Percentiles rank a stretch among this genome's conserved stretches.
Conservation (phyloP, 768 basidiomycete species). For the Macrolepiota fuliginosa region DNA sequence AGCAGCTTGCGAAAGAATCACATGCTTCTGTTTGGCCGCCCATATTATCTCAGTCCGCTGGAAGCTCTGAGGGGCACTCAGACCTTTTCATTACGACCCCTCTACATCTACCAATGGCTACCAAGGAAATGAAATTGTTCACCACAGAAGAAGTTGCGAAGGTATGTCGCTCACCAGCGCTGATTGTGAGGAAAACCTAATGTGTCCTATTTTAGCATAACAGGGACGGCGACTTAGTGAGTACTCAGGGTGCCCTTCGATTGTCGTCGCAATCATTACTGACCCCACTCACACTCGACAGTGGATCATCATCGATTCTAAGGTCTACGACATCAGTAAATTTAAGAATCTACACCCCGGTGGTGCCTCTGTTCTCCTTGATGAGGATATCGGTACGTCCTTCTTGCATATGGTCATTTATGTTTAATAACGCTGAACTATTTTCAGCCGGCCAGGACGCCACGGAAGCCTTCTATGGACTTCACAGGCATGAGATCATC, state of each 20-base stretch:
- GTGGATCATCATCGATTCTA: conserved; percentile 87
- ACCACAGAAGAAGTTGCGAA: conserved; percentile 43
- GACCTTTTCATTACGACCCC: background rate
- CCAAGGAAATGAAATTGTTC: conserved; percentile 34
- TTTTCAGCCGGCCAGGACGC: conserved; percentile 81
- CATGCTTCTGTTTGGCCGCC: conserved; percentile 5
- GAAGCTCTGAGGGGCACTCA: background rate
- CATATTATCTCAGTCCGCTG: conserved; percentile 1
- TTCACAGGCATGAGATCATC: conserved; percentile 89
- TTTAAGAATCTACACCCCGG: conserved; percentile 89
- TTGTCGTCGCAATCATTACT: conserved; percentile 30
- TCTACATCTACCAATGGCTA: conserved; percentile 24
- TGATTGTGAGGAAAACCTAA: conserved; percentile 5
- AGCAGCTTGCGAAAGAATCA: conserved; percentile 10
- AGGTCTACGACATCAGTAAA: conserved; percentile 79
- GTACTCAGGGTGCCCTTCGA: conserved; percentile 2
- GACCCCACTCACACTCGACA: conserved; percentile 20
- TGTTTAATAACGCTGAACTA: background rate
- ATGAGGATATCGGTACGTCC: conserved; percentile 69
- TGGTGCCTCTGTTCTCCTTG: conserved; percentile 72
- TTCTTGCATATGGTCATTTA: background rate
- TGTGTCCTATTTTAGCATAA: conserved; percentile 55
- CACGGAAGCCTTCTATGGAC: conserved; percentile 87
- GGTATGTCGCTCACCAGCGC: conserved; percentile 23
- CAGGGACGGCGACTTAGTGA: conserved; percentile 63